A percentile compares a stretch with the other conserved stretches of the same genome.
Evolutionary conservation across 176 grass and related monocot species (phyloP).

Genomic region (Bolboschoenus planiculmis): DNA sequence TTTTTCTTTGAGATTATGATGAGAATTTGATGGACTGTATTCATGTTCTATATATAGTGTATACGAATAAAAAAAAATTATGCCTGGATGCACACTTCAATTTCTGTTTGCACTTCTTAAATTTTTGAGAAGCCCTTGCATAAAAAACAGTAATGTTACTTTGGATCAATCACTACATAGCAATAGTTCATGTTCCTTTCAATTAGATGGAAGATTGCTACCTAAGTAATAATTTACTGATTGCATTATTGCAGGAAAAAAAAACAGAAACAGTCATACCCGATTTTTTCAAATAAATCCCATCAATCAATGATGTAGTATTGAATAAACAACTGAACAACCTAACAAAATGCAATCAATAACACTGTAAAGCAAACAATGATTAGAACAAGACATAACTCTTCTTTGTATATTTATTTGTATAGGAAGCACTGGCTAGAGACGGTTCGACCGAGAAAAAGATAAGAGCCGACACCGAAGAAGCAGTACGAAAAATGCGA

Average conservation of each 20-base stretch:
- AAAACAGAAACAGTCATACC: background rate
- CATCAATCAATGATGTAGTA: background rate
- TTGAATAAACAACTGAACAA: background rate
- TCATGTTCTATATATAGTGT: background rate
- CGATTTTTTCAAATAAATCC: background rate
- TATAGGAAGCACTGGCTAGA: conserved; percentile 17
- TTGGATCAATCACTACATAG: background rate
- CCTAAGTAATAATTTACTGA: background rate
- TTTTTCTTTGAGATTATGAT: too few relatives aligned
- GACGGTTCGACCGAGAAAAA: conserved; percentile 21
- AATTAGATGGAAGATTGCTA: background rate
- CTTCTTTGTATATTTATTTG: conserved; percentile 4
- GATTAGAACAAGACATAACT: background rate
- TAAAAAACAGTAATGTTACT: background rate
- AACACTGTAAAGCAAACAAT: background rate
- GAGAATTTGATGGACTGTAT: background rate
- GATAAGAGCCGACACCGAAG: conserved; percentile 28
- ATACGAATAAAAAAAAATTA: background rate
- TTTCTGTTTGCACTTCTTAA: background rate
- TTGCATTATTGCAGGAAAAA: background rate
- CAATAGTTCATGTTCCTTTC: background rate
- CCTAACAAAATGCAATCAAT: background rate
- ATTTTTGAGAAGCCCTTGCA: background rate
- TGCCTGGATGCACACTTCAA: background rate
- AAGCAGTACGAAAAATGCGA: conserved; percentile 20